phyloP scores from a whole-genome alignment of 192 early-diverging fungal genomes.

The Podila epicladia region DNA sequence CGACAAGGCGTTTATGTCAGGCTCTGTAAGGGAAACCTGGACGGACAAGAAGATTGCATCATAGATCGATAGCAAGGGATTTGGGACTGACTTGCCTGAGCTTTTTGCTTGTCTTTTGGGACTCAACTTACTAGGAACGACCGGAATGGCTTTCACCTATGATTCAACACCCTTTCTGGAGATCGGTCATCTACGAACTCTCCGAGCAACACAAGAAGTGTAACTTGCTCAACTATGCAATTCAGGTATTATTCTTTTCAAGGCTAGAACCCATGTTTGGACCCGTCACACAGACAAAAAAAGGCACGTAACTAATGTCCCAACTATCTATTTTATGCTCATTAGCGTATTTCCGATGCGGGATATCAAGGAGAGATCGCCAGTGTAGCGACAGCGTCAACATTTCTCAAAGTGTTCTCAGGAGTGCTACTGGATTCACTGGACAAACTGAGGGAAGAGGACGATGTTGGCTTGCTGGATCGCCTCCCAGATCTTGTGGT shows the following conservation, averaged over 20 bases:
- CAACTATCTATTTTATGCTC: background rate
- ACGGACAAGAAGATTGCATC: too few relatives aligned
- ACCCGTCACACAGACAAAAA: background rate
- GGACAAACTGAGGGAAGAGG: conserved; percentile 63
- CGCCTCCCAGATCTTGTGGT: conserved; percentile 67
- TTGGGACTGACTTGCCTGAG: too few relatives aligned
- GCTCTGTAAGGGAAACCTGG: conserved; percentile 23
- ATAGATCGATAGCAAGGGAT: background rate
- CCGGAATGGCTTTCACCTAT: conserved; percentile 67
- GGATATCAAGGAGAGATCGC: conserved; percentile 75
- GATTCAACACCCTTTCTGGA: conserved; percentile 70
- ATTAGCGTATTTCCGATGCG: conserved; percentile 66
- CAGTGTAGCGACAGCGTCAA: conserved; percentile 70
- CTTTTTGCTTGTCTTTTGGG: background rate
- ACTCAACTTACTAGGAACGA: conserved; percentile 31
- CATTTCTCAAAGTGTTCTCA: conserved; percentile 73
- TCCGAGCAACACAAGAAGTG: conserved; percentile 71
- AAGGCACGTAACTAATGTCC: background rate
- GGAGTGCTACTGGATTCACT: conserved; percentile 69
- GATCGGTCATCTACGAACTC: conserved; percentile 72
- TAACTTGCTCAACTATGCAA: conserved; percentile 67
- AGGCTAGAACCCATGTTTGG: too few relatives aligned
- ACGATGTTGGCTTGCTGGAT: conserved; percentile 66
- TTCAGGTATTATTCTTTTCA: conserved; percentile 55
- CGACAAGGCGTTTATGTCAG: conserved; percentile 59